A percentile compares a stretch with the other conserved stretches of the same genome.
Evolutionary conservation across 1,284 basidiomycete genomes (phyloP).

Genomic region (Ceratobasidium sp.): DNA sequence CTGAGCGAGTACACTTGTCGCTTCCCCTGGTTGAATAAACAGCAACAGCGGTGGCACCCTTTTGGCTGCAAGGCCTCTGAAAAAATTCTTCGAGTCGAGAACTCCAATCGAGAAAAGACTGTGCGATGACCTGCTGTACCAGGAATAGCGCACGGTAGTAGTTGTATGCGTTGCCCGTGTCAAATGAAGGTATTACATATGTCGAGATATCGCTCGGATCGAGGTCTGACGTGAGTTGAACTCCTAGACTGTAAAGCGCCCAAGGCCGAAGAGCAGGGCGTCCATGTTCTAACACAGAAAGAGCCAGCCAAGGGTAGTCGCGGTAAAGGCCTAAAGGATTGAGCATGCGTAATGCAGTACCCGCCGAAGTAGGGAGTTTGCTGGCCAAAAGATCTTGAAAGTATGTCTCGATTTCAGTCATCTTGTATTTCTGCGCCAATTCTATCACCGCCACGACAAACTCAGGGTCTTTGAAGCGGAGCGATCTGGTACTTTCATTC

Average conservation of each 20-base stretch:
- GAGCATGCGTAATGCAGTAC: too few relatives aligned
- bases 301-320: background rate
- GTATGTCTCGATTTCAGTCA: background rate
- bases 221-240: background rate
- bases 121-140: background rate
- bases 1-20: background rate
- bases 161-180: background rate
- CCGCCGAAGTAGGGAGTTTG: background rate
- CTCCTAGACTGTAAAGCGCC: constrained; percentile 6
- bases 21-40: background rate
- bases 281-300: background rate
- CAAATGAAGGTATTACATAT: background rate
- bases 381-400: background rate
- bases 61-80: background rate
- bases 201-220: background rate
- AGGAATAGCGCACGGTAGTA: background rate
- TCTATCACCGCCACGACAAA: background rate
- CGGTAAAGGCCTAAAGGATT: background rate
- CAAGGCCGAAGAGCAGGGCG: background rate
- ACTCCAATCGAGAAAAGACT: background rate
- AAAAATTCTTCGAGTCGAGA: background rate
- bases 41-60: background rate
- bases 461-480: background rate
- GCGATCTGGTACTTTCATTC: background rate
- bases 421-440: constrained; percentile 5